phyloP scores from a whole-genome alignment of 1,139 yeast species.

The Saccharomyces hybrid region DNA sequence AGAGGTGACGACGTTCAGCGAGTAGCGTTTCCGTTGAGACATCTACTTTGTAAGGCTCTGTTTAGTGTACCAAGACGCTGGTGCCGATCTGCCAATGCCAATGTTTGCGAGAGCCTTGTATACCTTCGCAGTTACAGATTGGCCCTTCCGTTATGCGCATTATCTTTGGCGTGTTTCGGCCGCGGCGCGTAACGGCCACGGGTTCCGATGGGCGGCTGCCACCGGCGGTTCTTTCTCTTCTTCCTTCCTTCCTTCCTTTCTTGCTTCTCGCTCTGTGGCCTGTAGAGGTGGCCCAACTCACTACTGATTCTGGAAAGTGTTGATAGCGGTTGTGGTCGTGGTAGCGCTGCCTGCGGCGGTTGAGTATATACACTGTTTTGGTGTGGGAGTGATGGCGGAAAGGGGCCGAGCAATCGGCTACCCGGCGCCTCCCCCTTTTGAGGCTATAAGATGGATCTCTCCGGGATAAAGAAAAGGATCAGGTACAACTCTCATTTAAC shows the following conservation, averaged over 20 bases:
- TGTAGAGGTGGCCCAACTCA: neutral
- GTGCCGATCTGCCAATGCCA: neutral
- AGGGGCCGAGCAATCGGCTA: neutral
- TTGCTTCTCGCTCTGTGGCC: neutral
- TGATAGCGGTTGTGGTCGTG: neutral
- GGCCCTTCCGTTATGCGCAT: neutral
- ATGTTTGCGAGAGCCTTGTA: neutral
- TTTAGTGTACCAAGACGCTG: neutral
- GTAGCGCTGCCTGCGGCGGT: neutral
- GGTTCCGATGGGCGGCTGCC: neutral
- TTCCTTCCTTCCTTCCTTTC: neutral
- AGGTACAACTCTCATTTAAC: neutral
- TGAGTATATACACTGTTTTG: neutral
- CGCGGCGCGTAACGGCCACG: slow-evolving; percentile 1
- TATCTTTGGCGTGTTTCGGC: neutral
- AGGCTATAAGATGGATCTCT: neutral
- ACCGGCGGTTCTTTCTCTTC: neutral
- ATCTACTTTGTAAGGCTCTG: neutral
- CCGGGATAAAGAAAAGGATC: neutral
- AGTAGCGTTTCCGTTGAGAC: slow-evolving; percentile 3
- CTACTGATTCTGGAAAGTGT: neutral
- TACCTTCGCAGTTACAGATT: neutral
- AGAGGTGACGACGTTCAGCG: slow-evolving; percentile 4
- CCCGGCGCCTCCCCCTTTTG: slow-evolving; percentile 1
- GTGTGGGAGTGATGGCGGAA: neutral